Conservation (phyloP, 202 grass and related monocot genomes). For the Schoenoplectus tabernaemontani region DNA sequence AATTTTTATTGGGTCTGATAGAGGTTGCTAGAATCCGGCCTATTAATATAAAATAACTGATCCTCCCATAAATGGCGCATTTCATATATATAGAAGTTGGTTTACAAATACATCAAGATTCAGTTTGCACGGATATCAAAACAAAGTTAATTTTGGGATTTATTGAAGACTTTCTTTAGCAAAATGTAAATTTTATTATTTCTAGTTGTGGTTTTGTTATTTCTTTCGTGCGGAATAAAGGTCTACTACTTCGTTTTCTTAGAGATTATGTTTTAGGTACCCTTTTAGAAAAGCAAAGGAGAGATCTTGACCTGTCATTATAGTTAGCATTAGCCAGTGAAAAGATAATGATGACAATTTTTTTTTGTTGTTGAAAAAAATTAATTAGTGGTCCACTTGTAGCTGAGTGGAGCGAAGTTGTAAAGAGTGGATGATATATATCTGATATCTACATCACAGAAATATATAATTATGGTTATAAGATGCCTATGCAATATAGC, state of each 20-base stretch:
- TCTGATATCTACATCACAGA: conserved; percentile 6
- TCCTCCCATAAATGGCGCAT: no score
- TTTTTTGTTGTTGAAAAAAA: neutral
- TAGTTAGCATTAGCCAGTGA: neutral
- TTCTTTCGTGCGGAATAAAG: neutral
- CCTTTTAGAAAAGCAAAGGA: neutral
- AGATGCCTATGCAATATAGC: neutral
- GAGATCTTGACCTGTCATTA: neutral
- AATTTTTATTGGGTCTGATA: neutral
- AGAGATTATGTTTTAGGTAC: neutral
- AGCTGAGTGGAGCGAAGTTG: neutral
- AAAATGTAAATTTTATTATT: neutral
- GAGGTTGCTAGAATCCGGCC: neutral
- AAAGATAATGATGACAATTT: conserved; percentile 1
- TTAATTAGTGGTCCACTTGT: neutral
- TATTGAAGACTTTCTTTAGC: neutral
- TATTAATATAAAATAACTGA: neutral
- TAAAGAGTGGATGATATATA: neutral
- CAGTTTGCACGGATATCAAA: neutral
- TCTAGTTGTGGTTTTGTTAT: neutral
- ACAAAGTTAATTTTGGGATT: neutral
- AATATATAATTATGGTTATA: conserved; percentile 7
- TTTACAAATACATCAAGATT: neutral
- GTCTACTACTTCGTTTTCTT: neutral
- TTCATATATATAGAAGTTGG: no score